Base-by-base conservation (phyloP, 768 basidiomycete species). In the Xerocomus potaroensis region DNA sequence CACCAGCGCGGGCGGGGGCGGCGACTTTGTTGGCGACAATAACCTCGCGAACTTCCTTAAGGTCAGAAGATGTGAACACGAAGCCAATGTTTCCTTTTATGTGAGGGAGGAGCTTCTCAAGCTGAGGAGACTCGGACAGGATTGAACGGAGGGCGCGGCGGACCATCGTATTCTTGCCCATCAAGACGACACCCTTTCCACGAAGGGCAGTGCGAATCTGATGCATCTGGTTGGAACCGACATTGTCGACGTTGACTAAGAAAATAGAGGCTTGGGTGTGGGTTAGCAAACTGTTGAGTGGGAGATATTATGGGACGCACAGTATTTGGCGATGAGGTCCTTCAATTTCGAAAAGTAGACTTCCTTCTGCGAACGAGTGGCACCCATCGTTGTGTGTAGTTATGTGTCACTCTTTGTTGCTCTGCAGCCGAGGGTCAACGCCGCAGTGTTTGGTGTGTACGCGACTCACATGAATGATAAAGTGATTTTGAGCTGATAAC, bases 101-200 rank as follows among this genome's bases (percentile, higher is more conserved):
- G 77, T 89, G 81, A 55, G 93, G 95, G 50, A 99, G 86, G 71
- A 99, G 87, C 63, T 83, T 87, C 77, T 99, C 96, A 76, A 86
- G 94, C 66, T 93, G 86, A 44, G 95, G 96, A 77, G 73, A 77
- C 61, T 98, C 96, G 56, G 79, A 51, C 64, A 97, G 83, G 72
- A 97, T 83, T 62, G 84, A 78, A 55, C 96, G 92, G 53, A 99
- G 80, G 51, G 93, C 96, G 62, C 96, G 91, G 75, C 96, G 91
- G 62, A 99, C 94, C 95, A 98, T 97, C 67, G 96, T 99, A 84
- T 99, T 99, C 77, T 99, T 99, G 67, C 96, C 96, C 96, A 99
- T 99, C 61, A 99, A 73, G 57, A 99, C 93, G 50, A 93, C 74
- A 76, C 91, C 96, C 70, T 90, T 92, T 64, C 93, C 92, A 61